These are phyloP conservation scores for Phytophthora multivora DNA, from an alignment of 352 stramenopile species.

Conservation along the genomic window DNA sequence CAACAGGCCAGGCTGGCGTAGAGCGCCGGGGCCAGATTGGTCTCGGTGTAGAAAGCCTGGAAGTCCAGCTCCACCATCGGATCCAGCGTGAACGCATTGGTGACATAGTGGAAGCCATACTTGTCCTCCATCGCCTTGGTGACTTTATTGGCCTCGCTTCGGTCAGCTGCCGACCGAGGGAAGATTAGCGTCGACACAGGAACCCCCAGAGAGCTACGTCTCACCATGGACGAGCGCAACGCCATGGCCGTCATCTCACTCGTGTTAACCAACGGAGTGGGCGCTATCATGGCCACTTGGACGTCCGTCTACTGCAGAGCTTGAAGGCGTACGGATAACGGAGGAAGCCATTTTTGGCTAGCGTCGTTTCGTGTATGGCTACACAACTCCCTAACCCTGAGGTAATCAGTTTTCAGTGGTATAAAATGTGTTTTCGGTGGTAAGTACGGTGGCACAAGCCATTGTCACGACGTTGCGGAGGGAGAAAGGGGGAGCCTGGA, in stretches of 20 bases:
- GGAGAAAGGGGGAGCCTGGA: conserved; percentile 22
- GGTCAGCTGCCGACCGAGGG: conserved; percentile 64
- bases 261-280: conserved; percentile 18
- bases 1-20: conserved; percentile 67
- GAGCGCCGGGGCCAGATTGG: conserved; percentile 61
- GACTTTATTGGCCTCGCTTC: conserved; percentile 70
- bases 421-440: conserved; percentile 10
- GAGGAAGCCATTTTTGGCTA: conserved; percentile 25
- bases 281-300: conserved; percentile 15
- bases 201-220: conserved; percentile 67
- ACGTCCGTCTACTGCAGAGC: not conserved
- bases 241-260: conserved; percentile 13
- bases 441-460: conserved; percentile 2
- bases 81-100: conserved; percentile 69
- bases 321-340: conserved; percentile 2
- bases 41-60: conserved; percentile 78
- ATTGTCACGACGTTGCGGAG: conserved; percentile 28
- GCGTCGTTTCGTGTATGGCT: conserved; percentile 28
- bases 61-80: conserved; percentile 76
- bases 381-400: conserved; percentile 4
- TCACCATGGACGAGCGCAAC: conserved; percentile 25
- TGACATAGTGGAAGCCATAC: conserved; percentile 86
- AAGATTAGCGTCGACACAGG: conserved; percentile 77
- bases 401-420: conserved; percentile 9
- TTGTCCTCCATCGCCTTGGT: conserved; percentile 74